These are phyloP conservation scores for Lipomyces kockii DNA, from an alignment of 805 yeast genomes.

Conservation along the genomic window DNA sequence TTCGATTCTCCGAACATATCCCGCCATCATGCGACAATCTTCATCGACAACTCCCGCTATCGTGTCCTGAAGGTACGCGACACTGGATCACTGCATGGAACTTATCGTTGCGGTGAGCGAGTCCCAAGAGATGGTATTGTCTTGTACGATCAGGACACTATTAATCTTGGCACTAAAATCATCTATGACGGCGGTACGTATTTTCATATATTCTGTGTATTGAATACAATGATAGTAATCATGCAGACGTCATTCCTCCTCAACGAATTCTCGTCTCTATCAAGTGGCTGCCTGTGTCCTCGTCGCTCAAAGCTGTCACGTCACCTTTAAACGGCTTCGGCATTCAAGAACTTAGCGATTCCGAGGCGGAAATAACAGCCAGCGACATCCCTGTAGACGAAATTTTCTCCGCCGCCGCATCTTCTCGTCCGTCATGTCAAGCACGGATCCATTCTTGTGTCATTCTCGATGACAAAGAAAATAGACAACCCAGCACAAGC, in stretches of 20 bases:
- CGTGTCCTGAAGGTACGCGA: constrained; percentile 5
- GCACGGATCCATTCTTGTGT: neutral
- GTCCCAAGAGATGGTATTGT: neutral
- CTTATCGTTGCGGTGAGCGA: constrained; percentile 13
- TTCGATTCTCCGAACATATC: constrained; percentile 13
- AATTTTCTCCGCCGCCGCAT: neutral
- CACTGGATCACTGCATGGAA: constrained; percentile 14
- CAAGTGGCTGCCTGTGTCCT: neutral
- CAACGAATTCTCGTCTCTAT: constrained; percentile 1
- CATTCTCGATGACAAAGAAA: neutral
- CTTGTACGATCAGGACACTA: constrained; percentile 3
- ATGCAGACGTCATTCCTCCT: neutral
- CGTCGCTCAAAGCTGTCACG: neutral
- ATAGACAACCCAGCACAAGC: neutral
- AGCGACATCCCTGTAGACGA: neutral
- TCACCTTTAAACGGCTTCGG: neutral
- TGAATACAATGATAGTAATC: neutral
- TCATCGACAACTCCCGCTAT: neutral
- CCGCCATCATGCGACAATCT: constrained; percentile 14
- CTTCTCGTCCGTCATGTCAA: neutral
- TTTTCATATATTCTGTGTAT: neutral
- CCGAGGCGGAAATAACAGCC: constrained; percentile 3
- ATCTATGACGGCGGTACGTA: constrained; percentile 2
- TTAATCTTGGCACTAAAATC: constrained; percentile 10
- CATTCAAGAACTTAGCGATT: neutral